A percentile compares a stretch with the other conserved stretches of the same genome.
These are phyloP conservation scores for Dacryopinax spathularia DNA, from an alignment of 768 basidiomycete genomes.

Conservation along the genomic window DNA sequence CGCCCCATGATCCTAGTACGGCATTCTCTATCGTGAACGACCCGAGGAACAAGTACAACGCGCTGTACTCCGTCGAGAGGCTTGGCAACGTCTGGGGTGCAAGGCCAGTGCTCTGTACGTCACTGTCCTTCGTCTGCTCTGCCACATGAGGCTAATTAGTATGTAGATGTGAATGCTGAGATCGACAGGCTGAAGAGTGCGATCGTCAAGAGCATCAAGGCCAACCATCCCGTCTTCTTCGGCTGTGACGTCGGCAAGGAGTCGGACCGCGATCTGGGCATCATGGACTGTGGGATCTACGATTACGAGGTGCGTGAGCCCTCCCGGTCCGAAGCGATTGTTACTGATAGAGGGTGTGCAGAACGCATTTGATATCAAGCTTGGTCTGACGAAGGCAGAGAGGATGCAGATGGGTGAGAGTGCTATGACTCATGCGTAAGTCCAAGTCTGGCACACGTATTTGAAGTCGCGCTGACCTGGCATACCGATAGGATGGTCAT, in stretches of 20 bases:
- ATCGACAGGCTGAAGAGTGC: conserved; percentile 66
- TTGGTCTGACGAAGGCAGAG: conserved; percentile 73
- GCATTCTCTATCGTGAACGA: conserved; percentile 92
- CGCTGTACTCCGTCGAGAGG: conserved; percentile 81
- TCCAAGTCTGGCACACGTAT: neutral
- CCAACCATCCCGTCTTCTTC: conserved; percentile 83
- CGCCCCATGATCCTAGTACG: conserved; percentile 39
- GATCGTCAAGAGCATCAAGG: conserved; percentile 74
- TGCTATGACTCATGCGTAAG: conserved; percentile 78
- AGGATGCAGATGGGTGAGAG: conserved; percentile 72
- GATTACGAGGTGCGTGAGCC: conserved; percentile 51
- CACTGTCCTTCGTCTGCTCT: neutral
- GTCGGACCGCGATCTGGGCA: conserved; percentile 51
- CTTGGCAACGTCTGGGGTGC: conserved; percentile 89
- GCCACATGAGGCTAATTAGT: neutral
- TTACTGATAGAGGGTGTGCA: conserved; percentile 19
- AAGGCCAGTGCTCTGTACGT: conserved; percentile 66
- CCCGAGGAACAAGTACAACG: conserved; percentile 69
- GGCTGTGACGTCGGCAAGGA: conserved; percentile 92
- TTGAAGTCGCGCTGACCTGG: no score
- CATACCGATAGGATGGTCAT: conserved; percentile 82
- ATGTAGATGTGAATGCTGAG: conserved; percentile 75
- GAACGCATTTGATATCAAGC: conserved; percentile 68
- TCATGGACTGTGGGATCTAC: conserved; percentile 76
- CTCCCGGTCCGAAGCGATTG: neutral